phyloP scores from a whole-genome alignment of 352 stramenopile species.

The Elongisporangium undulatum region DNA sequence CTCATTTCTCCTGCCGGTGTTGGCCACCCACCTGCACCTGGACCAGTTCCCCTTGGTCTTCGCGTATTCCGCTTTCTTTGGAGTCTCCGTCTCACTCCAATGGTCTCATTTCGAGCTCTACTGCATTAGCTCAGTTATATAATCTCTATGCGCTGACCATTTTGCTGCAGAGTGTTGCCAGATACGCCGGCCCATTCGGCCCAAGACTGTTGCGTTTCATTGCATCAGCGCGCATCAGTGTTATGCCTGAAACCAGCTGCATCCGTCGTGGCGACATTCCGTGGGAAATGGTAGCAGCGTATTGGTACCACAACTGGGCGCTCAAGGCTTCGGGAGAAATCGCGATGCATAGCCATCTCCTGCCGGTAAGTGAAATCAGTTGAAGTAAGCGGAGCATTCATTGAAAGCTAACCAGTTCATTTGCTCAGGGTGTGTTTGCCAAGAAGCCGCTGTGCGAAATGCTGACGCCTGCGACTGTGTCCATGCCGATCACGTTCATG shows the following conservation, averaged over 20 bases:
- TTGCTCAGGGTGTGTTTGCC: slow-evolving; percentile 35
- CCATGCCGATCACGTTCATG: slow-evolving; percentile 66
- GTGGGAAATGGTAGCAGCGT: slow-evolving; percentile 31
- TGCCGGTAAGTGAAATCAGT: slow-evolving; percentile 22
- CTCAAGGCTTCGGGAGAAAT: slow-evolving; percentile 59
- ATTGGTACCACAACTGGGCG: slow-evolving; percentile 81
- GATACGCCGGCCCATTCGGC: slow-evolving; percentile 50
- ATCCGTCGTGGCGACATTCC: slow-evolving; percentile 45
- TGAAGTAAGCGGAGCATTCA: not conserved
- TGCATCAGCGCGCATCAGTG: slow-evolving; percentile 28
- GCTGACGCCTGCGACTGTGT: slow-evolving; percentile 43
- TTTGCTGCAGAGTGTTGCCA: slow-evolving; percentile 30
- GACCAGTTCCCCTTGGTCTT: slow-evolving; percentile 26
- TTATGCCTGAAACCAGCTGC: slow-evolving; percentile 59
- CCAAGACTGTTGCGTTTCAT: slow-evolving; percentile 44
- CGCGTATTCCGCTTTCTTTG: slow-evolving; percentile 45
- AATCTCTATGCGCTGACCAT: too few species aligned
- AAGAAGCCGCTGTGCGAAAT: slow-evolving; percentile 54
- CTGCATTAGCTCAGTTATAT: too few species aligned
- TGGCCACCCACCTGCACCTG: slow-evolving; percentile 23
- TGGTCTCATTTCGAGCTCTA: slow-evolving; percentile 17
- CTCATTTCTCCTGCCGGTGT: slow-evolving; percentile 64
- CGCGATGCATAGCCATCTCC: slow-evolving; percentile 62
- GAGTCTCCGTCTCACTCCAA: slow-evolving; percentile 45
- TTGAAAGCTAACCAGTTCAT: not conserved